phyloP scores from a whole-genome alignment of 2,329 filamentous ascomycete species.

The Aureobasidium melanogenum region DNA sequence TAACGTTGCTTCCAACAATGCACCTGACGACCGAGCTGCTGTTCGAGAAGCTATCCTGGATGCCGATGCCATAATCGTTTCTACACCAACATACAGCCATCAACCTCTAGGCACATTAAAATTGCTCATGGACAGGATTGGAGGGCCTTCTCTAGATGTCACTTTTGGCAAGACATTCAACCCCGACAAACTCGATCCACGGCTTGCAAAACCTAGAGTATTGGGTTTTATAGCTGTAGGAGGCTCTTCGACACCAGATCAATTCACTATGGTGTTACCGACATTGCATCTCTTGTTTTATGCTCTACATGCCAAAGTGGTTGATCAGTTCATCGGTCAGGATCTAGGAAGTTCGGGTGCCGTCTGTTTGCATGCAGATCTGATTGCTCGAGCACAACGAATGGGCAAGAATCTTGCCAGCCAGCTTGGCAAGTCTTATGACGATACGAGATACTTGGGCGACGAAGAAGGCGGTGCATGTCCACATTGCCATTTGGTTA shows the following conservation, averaged over 20 bases:
- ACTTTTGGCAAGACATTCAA: slow-evolving; percentile 4
- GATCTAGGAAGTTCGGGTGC: background rate
- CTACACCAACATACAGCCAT: slow-evolving; percentile 14
- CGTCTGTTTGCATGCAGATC: background rate
- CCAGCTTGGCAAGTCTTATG: slow-evolving; percentile 12
- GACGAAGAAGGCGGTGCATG: slow-evolving; percentile 6
- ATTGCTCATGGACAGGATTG: slow-evolving; percentile 12
- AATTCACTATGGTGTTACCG: slow-evolving; percentile 12
- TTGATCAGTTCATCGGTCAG: slow-evolving; percentile 11
- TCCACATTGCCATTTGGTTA: slow-evolving; percentile 12
- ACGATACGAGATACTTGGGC: slow-evolving; percentile 11
- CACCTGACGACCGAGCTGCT: slow-evolving; percentile 13
- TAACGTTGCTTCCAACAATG: slow-evolving; percentile 8
- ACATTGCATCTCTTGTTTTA: slow-evolving; percentile 13
- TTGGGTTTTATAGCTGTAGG: slow-evolving; percentile 11
- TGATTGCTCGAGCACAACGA: background rate
- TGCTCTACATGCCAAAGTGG: slow-evolving; percentile 9
- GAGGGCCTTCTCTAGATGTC: slow-evolving; percentile 7
- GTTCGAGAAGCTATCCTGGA: slow-evolving; percentile 14
- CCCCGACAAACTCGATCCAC: slow-evolving; percentile 4
- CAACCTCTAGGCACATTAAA: slow-evolving; percentile 14
- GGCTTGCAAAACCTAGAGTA: slow-evolving; percentile 9
- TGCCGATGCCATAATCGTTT: slow-evolving; percentile 14
- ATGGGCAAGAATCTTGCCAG: slow-evolving; percentile 9
- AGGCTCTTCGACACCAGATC: slow-evolving; percentile 12